phyloP scores from a whole-genome alignment of 2,329 filamentous ascomycete species.

The Fusarium longipes region DNA sequence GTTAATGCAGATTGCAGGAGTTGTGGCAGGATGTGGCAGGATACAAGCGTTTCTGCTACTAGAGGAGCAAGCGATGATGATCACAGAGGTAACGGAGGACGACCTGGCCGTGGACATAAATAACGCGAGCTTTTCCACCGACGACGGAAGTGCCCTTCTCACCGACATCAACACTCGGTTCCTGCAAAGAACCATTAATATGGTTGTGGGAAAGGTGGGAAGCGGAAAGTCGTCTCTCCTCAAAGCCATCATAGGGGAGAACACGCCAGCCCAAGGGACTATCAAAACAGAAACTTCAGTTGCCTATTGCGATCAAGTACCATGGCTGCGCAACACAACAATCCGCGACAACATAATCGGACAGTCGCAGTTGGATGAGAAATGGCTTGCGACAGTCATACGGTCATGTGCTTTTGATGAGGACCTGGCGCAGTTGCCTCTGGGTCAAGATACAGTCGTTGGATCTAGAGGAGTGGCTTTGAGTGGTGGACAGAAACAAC shows the following conservation, averaged over 20 bases:
- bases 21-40: conserved; percentile 49
- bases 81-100: not conserved
- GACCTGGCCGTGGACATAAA: not conserved
- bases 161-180: conserved; percentile 43
- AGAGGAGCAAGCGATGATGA: conserved; percentile 28
- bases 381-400: conserved; percentile 48
- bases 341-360: conserved; percentile 56
- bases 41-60: conserved; percentile 50
- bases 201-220: conserved; percentile 56
- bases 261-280: conserved; percentile 41
- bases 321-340: conserved; percentile 57
- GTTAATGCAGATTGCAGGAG: conserved; percentile 50
- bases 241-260: conserved; percentile 54
- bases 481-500: conserved; percentile 58
- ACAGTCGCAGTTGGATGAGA: conserved; percentile 40
- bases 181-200: conserved; percentile 43
- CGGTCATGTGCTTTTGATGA: conserved; percentile 51
- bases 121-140: conserved; percentile 28
- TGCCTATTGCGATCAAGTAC: conserved; percentile 57
- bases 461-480: conserved; percentile 57
- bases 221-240: conserved; percentile 58
- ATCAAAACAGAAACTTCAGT: conserved; percentile 46
- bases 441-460: conserved; percentile 52
- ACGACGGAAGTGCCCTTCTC: conserved; percentile 38
- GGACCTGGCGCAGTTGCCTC: conserved; percentile 49